Evolutionary conservation across 176 grass and related monocot species (phyloP).

Genomic region (Musa itinerans): DNA sequence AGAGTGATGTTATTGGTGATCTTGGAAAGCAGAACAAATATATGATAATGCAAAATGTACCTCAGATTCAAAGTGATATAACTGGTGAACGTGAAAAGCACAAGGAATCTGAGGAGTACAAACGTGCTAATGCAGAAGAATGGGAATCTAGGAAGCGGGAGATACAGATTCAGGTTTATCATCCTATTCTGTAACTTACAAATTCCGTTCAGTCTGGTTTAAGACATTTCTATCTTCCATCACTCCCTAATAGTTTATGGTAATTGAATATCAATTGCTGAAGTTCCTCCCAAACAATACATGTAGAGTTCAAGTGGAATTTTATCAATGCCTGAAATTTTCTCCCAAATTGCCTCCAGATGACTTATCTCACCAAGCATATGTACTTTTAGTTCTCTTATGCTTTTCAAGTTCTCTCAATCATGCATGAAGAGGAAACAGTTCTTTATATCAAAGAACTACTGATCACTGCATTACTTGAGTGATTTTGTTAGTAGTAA

Average conservation of each 20-base stretch:
- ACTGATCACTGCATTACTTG: too few species aligned
- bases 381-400: too few species aligned
- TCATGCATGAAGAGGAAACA: too few species aligned
- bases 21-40: slow-evolving; percentile 1
- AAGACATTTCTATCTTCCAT: slow-evolving; percentile 7
- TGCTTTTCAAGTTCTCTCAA: too few species aligned
- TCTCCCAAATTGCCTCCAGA: too few species aligned
- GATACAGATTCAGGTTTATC: slow-evolving; percentile 65
- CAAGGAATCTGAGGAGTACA: slow-evolving; percentile 80
- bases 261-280: too few species aligned
- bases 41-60: background rate
- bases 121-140: slow-evolving; percentile 61
- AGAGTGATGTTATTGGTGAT: slow-evolving; percentile 13
- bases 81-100: slow-evolving; percentile 52
- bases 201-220: background rate
- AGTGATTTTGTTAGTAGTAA: too few species aligned
- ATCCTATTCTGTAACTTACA: background rate
- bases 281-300: background rate
- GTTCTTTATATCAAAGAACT: too few species aligned
- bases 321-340: too few species aligned
- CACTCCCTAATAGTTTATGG: background rate
- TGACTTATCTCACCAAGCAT: too few species aligned
- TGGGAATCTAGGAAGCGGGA: slow-evolving; percentile 72
- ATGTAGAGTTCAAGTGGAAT: background rate
- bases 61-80: slow-evolving; percentile 17